phyloP scores from a whole-genome alignment of 805 yeast genomes.

The Metschnikowia sp. region DNA sequence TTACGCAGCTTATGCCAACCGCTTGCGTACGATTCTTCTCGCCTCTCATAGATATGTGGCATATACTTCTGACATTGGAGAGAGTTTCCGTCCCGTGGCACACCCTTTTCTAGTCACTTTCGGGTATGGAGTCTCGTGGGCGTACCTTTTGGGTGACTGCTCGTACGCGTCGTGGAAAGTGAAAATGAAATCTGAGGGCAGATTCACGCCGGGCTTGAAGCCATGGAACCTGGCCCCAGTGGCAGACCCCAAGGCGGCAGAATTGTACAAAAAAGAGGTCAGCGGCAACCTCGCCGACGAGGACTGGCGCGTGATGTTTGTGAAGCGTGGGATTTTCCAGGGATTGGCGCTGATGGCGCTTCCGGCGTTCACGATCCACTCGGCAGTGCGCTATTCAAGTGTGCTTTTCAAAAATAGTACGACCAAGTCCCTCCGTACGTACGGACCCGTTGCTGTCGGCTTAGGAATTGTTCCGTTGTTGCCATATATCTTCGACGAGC shows the following conservation, averaged over 20 bases:
- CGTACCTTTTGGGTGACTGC: constrained; percentile 72
- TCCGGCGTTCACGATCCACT: constrained; percentile 83
- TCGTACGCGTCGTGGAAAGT: constrained; percentile 71
- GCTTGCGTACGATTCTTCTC: constrained; percentile 63
- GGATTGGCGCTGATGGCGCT: constrained; percentile 81
- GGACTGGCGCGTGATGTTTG: constrained; percentile 64
- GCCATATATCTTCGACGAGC: constrained; percentile 79
- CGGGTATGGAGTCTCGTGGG: constrained; percentile 76
- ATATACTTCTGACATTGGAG: constrained; percentile 84
- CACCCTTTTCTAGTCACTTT: constrained; percentile 60
- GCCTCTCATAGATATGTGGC: constrained; percentile 84
- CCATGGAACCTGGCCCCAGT: constrained; percentile 60
- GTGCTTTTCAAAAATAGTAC: constrained; percentile 54
- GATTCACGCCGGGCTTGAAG: constrained; percentile 53
- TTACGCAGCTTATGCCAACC: constrained; percentile 80
- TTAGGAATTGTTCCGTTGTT: constrained; percentile 71
- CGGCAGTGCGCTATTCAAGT: constrained; percentile 69
- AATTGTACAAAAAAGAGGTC: constrained; percentile 23
- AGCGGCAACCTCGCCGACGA: constrained; percentile 37
- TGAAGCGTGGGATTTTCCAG: constrained; percentile 78
- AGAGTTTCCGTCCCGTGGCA: constrained; percentile 79
- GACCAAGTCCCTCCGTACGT: constrained; percentile 48
- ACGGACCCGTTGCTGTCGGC: constrained; percentile 80
- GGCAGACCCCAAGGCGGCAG: constrained; percentile 35
- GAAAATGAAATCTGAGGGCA: constrained; percentile 61